Evolutionary conservation across 306 rosid genomes (phyloP).

Genomic region (Sindora glabra): DNA sequence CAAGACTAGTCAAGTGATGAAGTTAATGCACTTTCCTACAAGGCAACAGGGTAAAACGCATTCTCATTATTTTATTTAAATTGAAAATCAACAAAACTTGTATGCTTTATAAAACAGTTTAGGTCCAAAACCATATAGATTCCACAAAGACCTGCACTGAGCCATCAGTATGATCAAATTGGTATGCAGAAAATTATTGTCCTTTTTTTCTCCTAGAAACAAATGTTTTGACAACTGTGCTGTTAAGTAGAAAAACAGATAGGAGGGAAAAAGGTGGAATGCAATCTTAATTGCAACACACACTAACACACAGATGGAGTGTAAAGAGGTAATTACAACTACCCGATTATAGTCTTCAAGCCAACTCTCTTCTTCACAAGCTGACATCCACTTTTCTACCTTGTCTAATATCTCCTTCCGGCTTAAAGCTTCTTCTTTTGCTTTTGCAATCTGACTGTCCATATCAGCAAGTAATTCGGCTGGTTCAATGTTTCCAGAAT

Average conservation of each 20-base stretch:
- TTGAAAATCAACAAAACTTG: neutral
- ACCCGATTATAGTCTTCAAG: conserved; percentile 99
- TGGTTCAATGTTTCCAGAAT: conserved; percentile 82
- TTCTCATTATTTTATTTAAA: neutral
- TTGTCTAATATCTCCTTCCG: conserved; percentile 96
- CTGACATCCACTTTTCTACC: conserved; percentile 99
- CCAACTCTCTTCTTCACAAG: conserved; percentile 99
- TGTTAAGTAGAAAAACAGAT: neutral
- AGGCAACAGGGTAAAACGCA: neutral
- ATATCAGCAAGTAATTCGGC: conserved; percentile 82
- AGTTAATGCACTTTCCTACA: neutral
- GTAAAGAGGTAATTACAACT: conserved; percentile 5
- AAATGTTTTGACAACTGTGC: neutral
- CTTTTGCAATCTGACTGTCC: conserved; percentile 89
- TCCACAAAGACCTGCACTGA: neutral
- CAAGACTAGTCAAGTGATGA: conserved; percentile 5
- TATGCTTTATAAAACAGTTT: neutral
- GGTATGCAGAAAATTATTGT: neutral
- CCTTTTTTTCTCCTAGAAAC: neutral
- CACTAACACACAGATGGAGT: neutral
- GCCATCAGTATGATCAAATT: neutral
- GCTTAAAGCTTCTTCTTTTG: conserved; percentile 89
- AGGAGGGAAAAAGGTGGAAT: neutral
- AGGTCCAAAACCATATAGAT: neutral
- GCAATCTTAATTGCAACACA: neutral